Evolutionary conservation across 352 stramenopile species (phyloP), one percentile per base, ranked within the genome.

Genomic region (Phytopythium delawarense): DNA sequence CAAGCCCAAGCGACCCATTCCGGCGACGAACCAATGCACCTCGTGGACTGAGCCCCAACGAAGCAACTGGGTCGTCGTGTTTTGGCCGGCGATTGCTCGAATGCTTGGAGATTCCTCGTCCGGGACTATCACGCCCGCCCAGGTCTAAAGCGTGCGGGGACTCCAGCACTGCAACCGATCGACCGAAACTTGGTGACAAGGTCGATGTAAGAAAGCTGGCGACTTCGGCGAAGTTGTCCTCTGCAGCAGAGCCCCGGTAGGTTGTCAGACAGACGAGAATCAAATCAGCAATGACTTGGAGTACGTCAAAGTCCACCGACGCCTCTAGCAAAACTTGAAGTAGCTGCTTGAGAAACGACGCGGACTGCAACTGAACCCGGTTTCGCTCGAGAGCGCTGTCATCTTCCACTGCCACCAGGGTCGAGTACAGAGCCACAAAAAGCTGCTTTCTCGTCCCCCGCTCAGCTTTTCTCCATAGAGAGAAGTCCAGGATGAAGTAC

Each of bases 401-500:
- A 35, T 85, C 72, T 30, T 74, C 72, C 25, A 71, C 59, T 32
- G 66, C 53, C 30, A 86, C 78, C 20, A 90, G 61, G 28, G 70
- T 87, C 16, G 74, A 75, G 56, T 92, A 92, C 15, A 92, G 70
- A 28, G 79, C 67, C 32, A 79, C 87, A 52, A 89, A 92, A 2
- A 92, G 69, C 8, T 78, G 51, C 25, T 79, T 76, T 16, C 84
- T 70, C 8, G 73, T 84, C 16, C 69, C 57, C 0, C 46, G 60
- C 4, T 70, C 40, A 0, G 72, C 71, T 61, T 78, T 77, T 55
- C 87, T 69, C 83, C 83, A 92, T 12, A 92, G 68, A 2, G 75
- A 86, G 44, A 87, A 86, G 54, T 92, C 83, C 50, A 92, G 61
- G 32, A 90, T 72, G 58, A 89, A 90, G 42, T 92, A 72, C 55